Evolutionary conservation across 306 rosid genomes (phyloP).

Genomic region (Prinsepia uniflora): DNA sequence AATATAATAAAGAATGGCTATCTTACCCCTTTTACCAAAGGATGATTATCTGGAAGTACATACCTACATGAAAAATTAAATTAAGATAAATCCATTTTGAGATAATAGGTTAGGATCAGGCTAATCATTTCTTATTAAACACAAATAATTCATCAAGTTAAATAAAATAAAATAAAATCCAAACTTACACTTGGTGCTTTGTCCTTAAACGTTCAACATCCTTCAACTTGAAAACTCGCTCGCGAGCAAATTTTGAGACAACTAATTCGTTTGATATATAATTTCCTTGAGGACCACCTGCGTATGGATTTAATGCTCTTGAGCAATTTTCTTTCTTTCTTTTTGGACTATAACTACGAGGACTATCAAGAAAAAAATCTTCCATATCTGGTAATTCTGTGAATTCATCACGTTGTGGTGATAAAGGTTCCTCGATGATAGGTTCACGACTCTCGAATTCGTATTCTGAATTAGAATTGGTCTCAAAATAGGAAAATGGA

Average conservation of each 20-base stretch:
- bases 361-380: conserved; percentile 21
- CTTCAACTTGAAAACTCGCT: conserved; percentile 38
- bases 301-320: background rate
- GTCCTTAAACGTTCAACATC: conserved; percentile 50
- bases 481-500: background rate
- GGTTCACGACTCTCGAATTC: conserved; percentile 30
- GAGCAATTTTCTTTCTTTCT: conserved; percentile 7
- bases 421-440: conserved; percentile 49
- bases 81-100: background rate
- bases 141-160: too few relatives aligned
- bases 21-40: conserved; percentile 38
- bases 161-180: background rate
- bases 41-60: conserved; percentile 44
- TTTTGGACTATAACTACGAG: conserved; percentile 21
- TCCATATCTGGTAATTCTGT: conserved; percentile 24
- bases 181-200: conserved; percentile 60
- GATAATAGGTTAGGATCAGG: too few relatives aligned
- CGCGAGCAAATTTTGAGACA: conserved; percentile 7
- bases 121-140: too few relatives aligned
- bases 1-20: background rate
- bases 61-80: conserved; percentile 38
- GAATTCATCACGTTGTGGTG: conserved; percentile 22
- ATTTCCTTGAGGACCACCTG: background rate
- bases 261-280: conserved; percentile 37
- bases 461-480: background rate